Base-by-base conservation (phyloP, 225 moss, liverwort and hornwort genomes). In the Anthoceros angustus region DNA sequence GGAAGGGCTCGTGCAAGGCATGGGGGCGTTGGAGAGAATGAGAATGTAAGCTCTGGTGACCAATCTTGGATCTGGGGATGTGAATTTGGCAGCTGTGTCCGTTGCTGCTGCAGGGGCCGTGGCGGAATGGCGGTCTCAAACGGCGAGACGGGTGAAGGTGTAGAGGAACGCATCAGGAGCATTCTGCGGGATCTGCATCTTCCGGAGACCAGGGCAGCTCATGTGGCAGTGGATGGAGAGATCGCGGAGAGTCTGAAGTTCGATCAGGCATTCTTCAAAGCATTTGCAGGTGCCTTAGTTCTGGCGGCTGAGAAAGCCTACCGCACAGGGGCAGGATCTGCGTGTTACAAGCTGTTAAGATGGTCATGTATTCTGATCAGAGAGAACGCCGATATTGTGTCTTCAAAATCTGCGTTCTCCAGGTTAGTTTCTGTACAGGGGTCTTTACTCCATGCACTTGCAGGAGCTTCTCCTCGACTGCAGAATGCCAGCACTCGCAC, bases 301-400 rank as follows among this genome's bases (percentile, higher is more conserved):
- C 92, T 87, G 72, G 77, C 64, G 74, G 81, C 78, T 45, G 98
- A 98, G 74, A 79, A 79, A 73, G 75, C 67, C 39, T 71, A 71
- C 66, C 86, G 75, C 71, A 72, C 72, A 63, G 76, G 85, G 68
- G 79, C 79, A 69, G 74, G 82, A 68, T 77, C 83, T 42, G 83
- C 87, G 64, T 78, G 83, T 43, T 82, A 92, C 25, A 92, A 89
- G 79, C 79, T 89, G 64, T 81, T 92, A 40, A 86, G 89, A 81
- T 98, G 98, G 92, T 89, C 98, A 63, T 89, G 83, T 69, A 71
- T 98, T 64, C 86, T 98, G 68, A 70, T 92, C 63, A 67, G 72
- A 55, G 78, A 77, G 65, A 84, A 80, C 75, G 86, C 89, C 67
- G 68, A 81, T 61, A 72, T 98, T 61, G 79, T 89, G 39, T 87